Evolutionary conservation across 768 basidiomycete genomes (phyloP).

Genomic region (Rhodocollybia butyracea): DNA sequence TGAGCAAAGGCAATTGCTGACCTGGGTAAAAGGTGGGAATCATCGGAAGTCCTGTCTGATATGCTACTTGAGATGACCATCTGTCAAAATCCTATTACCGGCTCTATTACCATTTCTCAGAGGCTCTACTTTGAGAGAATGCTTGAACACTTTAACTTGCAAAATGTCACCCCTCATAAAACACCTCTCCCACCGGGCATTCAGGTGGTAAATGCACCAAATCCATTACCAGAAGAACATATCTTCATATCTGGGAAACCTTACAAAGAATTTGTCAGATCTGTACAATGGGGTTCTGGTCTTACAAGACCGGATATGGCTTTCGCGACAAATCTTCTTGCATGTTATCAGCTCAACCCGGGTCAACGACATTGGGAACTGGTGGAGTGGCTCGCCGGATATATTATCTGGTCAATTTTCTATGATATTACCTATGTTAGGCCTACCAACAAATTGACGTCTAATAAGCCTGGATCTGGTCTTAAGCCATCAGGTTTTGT

Average conservation of each 20-base stretch:
- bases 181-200: no score
- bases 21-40: neutral
- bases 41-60: neutral
- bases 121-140: no score
- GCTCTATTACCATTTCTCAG: no score
- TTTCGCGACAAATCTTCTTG: neutral
- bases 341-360: neutral
- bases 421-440: neutral
- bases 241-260: neutral
- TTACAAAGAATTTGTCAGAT: neutral
- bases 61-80: neutral
- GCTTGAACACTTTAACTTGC: no score
- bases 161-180: no score
- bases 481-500: neutral
- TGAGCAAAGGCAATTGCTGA: neutral
- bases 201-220: no score
- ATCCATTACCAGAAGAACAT: no score
- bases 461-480: neutral
- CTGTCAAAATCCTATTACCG: no score
- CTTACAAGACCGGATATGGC: neutral
- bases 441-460: neutral
- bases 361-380: neutral
- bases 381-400: neutral
- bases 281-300: neutral
- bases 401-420: neutral